phyloP scores from a whole-genome alignment of 2,329 filamentous ascomycete species.

The Oidium heveae region DNA sequence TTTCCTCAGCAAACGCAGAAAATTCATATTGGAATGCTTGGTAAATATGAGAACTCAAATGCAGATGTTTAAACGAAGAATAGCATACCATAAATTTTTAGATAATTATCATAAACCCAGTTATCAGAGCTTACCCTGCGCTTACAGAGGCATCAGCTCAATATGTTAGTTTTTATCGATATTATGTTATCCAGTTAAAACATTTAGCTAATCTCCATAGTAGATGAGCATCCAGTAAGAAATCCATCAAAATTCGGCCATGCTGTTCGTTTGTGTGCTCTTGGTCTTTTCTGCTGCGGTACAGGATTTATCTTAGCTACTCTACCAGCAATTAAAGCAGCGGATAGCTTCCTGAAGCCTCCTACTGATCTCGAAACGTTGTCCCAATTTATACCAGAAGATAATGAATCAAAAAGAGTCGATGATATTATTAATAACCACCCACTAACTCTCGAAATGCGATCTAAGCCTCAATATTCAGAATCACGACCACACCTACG shows the following conservation, averaged over 20 bases:
- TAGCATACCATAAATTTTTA: no score
- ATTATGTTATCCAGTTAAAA: no score
- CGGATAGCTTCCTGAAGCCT: conserved; percentile 24
- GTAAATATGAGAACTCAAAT: no score
- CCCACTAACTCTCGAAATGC: conserved; percentile 44
- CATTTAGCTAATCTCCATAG: no score
- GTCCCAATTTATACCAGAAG: conserved; percentile 31
- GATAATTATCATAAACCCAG: no score
- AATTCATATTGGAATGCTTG: no score
- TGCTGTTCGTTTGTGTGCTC: background rate
- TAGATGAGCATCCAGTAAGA: no score
- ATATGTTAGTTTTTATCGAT: no score
- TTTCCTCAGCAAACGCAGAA: no score
- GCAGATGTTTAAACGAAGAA: no score
- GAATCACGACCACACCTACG: conserved; percentile 74
- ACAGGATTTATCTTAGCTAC: conserved; percentile 31
- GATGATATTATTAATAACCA: conserved; percentile 53
- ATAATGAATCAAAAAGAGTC: conserved; percentile 28
- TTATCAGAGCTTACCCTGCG: no score
- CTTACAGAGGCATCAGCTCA: no score
- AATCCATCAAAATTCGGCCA: background rate
- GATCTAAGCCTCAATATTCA: conserved; percentile 36
- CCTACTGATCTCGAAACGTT: conserved; percentile 52
- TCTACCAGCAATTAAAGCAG: conserved; percentile 23
- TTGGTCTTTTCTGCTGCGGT: conserved; percentile 19